Evolutionary conservation across 306 rosid species (phyloP), one percentile per base, ranked within the genome.

Genomic region (Prosopis cineraria): DNA sequence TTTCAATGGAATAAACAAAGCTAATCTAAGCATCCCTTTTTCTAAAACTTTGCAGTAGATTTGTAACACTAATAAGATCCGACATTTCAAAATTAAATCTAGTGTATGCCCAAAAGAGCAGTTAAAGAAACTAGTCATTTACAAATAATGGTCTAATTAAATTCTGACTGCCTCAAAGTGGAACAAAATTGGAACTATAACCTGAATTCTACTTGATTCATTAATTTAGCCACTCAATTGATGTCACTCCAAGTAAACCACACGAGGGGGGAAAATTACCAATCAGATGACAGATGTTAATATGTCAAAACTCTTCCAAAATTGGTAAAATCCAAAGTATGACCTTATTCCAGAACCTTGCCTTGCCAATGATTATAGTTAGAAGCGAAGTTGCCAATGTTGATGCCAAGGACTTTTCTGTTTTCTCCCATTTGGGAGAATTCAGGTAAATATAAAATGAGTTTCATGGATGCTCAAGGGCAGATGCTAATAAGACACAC

Each of bases 361-460:
- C 30, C 30, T 70, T 70, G 44, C 30, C 60, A 69, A 56, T 27
- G 59, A 45, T 27, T 68, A 29, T 27, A 71, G 22, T 71, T 71
- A 48, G 25, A 52, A 71, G 33, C 53, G 34, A 20, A 48, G 33
- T 60, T 33, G 6, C 9, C 50, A 3, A 3, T n/a, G 66, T 7
- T 52, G 45, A 72, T 72, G 41, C 64, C 20, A 50, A 53, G 66
- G 37, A 53, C 3, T 39, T 22, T 33, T 71, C 17, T 22, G 16
- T 36, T 55, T 65, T 37, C 50, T 55, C 55, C 37, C 16, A 36
- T 12, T 53, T 24, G 17, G 27, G 76, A 53, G 36, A 74, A 40
- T 17, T 41, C 58, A 41, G 60, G 27, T 4, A 71, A 20, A 50
- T n/a, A 19, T 5, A 58, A 39, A 73, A 37, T 36, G 19, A 40